Base-by-base conservation (phyloP, 257 asterid species). In the Perilla frutescens region DNA sequence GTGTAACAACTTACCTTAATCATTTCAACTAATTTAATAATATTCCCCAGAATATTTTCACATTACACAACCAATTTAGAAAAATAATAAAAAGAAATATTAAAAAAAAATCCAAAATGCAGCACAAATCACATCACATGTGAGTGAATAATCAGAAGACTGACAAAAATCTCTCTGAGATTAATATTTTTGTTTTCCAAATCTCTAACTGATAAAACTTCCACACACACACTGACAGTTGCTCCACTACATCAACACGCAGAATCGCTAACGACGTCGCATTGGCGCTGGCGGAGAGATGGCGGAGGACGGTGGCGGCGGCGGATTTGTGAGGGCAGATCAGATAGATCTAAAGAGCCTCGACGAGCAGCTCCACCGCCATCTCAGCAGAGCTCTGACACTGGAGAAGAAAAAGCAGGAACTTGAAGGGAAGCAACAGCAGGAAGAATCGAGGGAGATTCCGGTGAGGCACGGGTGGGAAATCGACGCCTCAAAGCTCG, bases 311-410 rank as follows among this genome's bases (percentile, higher is more conserved):
- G 44, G 40, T 11, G 77, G 72, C 1, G 80, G 75, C 37, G 82
- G 80, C 10, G 82, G 79, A 49, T 87, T 86, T 65, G 85, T 87
- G 63, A 85, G 96, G 79, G 97, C 97, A 10, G 96, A 89, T 84
- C 84, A 80, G 70, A 86, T 89, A 80, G 96, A 91, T 91, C 94
- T 89, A 86, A 87, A 89, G 72, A 86, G 89, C 81, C 44, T 91
- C 57, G 96, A 91, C 20, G 96, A 88, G 66, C 93, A 89, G 40
- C 82, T 87, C 13, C 82, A 87, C 63, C 91, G 89, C 76, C 96
- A 89, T 70, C 84, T 91, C 63, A 83, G 71, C 82, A 45, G 89
- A 70, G 82, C 66, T 73, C 70, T 84, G 79, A 86, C 89, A 3
- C 48, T 88, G 56, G 97, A 91, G 66, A 87, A 88, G 77, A 81